These are phyloP conservation scores for Cyclostephanos tholiformis DNA, from an alignment of 108 stramenopile genomes.

Conservation along the genomic window DNA sequence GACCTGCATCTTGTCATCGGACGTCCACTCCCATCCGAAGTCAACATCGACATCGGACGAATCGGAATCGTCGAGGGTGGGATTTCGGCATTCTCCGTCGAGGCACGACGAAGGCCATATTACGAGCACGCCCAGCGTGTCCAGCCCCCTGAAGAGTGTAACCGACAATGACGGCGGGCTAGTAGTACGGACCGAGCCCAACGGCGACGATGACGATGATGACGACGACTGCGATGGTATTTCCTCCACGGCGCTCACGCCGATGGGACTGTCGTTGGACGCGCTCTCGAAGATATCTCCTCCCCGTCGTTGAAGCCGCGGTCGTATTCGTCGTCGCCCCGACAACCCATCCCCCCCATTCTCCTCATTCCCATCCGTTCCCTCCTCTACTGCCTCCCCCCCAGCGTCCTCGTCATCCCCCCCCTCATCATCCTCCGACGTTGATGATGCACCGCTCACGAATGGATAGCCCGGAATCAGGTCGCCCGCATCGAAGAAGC, in stretches of 20 bases:
- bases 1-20: conserved; percentile 68
- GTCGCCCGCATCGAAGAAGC: conserved; percentile 38
- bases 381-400: neutral
- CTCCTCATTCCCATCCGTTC: neutral
- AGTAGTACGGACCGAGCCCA: neutral
- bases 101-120: neutral
- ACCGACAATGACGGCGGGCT: conserved; percentile 66
- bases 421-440: conserved; percentile 3
- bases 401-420: neutral
- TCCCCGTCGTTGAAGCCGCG: neutral
- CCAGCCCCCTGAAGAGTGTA: conserved; percentile 76
- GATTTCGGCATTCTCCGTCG: neutral
- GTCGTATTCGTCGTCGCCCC: neutral
- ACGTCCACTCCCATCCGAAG: conserved; percentile 49
- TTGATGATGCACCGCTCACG: conserved; percentile 25
- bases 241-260: conserved; percentile 51
- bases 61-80: neutral
- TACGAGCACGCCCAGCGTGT: conserved; percentile 63
- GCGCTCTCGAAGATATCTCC: conserved; percentile 18
- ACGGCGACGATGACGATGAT: no score
- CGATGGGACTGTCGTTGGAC: conserved; percentile 34
- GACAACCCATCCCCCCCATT: neutral
- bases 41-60: no score
- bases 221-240: conserved; percentile 26
- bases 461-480: conserved; percentile 55